phyloP scores from a whole-genome alignment of 2,329 filamentous ascomycete species.

The Alternaria dauci region DNA sequence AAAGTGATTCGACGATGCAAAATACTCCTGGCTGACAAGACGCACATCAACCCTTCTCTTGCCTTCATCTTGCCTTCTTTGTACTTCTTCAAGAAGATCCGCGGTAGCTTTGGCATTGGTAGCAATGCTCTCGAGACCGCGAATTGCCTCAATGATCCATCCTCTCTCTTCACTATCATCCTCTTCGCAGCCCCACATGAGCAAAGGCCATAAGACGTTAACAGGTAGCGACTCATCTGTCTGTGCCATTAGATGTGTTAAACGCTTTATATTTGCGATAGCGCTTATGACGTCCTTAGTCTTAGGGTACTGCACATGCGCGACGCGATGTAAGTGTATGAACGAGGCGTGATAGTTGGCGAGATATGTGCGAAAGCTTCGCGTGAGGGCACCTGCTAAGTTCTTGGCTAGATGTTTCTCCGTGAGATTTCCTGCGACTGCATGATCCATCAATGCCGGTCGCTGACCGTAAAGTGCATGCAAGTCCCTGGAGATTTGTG shows the following conservation, averaged over 20 bases:
- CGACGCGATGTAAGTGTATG: constrained; percentile 65
- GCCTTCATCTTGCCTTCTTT: constrained; percentile 48
- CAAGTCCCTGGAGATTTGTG: constrained; percentile 61
- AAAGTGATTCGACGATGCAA: constrained; percentile 60
- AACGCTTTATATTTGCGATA: constrained; percentile 59
- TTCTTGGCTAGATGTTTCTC: constrained; percentile 59
- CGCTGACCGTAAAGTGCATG: constrained; percentile 61
- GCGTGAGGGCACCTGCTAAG: constrained; percentile 60
- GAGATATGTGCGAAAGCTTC: constrained; percentile 64
- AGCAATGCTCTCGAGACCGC: constrained; percentile 49
- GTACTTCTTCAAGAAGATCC: constrained; percentile 53
- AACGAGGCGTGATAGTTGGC: constrained; percentile 66
- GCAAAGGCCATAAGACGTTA: constrained; percentile 65
- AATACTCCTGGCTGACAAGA: constrained; percentile 55
- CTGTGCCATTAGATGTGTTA: constrained; percentile 58
- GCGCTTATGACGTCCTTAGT: constrained; percentile 61
- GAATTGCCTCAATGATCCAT: constrained; percentile 63
- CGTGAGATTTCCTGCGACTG: constrained; percentile 61
- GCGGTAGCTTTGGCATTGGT: constrained; percentile 53
- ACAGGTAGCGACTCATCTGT: constrained; percentile 60
- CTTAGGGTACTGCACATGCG: constrained; percentile 63
- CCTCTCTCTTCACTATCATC: constrained; percentile 57
- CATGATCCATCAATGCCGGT: constrained; percentile 65
- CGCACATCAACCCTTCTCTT: constrained; percentile 51
- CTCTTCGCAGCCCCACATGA: constrained; percentile 66